A percentile compares a stretch with the other conserved stretches of the same genome.
Conservation (phyloP, 2,329 filamentous ascomycete genomes). For the Nothophoma quercina region DNA sequence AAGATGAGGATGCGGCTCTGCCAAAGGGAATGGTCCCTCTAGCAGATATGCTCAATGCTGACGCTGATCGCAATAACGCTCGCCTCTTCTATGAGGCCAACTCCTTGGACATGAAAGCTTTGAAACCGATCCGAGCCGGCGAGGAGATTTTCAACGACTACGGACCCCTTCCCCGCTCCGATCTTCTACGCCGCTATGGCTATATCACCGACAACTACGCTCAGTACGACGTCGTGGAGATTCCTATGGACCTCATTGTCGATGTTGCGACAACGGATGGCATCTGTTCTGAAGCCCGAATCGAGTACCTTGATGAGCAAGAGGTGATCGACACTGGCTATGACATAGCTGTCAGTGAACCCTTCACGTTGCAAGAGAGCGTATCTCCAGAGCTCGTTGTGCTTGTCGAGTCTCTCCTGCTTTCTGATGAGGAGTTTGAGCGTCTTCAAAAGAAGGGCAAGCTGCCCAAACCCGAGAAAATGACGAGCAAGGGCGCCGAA, state of each 20-base stretch:
- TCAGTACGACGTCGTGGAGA: constrained; percentile 82
- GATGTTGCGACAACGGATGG: constrained; percentile 21
- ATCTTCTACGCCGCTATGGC: constrained; percentile 83
- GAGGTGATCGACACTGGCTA: constrained; percentile 77
- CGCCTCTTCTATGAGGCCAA: constrained; percentile 67
- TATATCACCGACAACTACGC: constrained; percentile 83
- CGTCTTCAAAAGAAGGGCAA: constrained; percentile 52
- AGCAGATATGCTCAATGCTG: constrained; percentile 88
- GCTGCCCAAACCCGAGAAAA: constrained; percentile 53
- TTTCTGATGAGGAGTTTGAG: constrained; percentile 52
- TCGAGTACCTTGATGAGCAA: constrained; percentile 67
- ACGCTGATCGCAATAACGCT: constrained; percentile 80
- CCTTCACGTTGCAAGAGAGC: constrained; percentile 46
- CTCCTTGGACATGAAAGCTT: constrained; percentile 72
- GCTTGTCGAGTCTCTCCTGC: constrained; percentile 55
- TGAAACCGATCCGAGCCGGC: constrained; percentile 72
- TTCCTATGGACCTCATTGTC: constrained; percentile 68
- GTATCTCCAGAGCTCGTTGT: constrained; percentile 53
- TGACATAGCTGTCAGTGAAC: constrained; percentile 56
- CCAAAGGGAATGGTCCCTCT: constrained; percentile 88
- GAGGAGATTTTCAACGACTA: constrained; percentile 91
- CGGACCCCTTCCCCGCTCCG: constrained; percentile 81
- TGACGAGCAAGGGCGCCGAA: constrained; percentile 49
- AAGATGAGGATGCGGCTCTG: constrained; percentile 57
- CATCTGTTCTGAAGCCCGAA: constrained; percentile 29